Conservation (phyloP, 805 yeast genomes). For the Candida nitratophila region DNA sequence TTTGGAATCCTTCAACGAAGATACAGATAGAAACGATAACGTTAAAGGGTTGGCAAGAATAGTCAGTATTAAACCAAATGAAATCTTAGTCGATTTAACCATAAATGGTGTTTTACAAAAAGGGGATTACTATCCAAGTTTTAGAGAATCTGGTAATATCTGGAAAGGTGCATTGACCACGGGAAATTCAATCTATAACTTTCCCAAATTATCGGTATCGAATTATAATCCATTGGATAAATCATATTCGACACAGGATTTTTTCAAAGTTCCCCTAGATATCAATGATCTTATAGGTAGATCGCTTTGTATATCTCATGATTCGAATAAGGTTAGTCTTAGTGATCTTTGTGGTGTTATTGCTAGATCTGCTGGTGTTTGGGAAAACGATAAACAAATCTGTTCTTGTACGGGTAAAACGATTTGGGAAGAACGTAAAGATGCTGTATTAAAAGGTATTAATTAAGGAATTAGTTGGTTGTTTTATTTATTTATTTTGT, state of each 20-base stretch:
- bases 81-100: conserved; percentile 68
- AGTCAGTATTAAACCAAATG: conserved; percentile 51
- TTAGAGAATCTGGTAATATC: conserved; percentile 69
- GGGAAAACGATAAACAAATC: conserved; percentile 92
- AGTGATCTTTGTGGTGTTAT: conserved; percentile 74
- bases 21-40: conserved; percentile 34
- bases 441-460: conserved; percentile 59
- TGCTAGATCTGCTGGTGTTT: conserved; percentile 93
- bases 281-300: conserved; percentile 68
- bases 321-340: conserved; percentile 30
- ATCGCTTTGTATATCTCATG: conserved; percentile 44
- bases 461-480: too few relatives aligned
- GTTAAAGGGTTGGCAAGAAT: conserved; percentile 86
- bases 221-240: conserved; percentile 23
- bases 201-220: conserved; percentile 30
- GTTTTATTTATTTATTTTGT: too few relatives aligned
- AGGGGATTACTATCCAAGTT: conserved; percentile 63
- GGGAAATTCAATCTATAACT: conserved; percentile 42
- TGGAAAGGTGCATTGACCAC: conserved; percentile 66
- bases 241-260: conserved; percentile 36
- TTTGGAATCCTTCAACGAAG: conserved; percentile 60
- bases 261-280: conserved; percentile 37
- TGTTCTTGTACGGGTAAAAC: conserved; percentile 95
- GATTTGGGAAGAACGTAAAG: conserved; percentile 88
- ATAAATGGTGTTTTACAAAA: conserved; percentile 55